A percentile compares a stretch with the other conserved stretches of the same genome.
Conservation (phyloP, 768 basidiomycete genomes). For the Botryobasidium botryosum region DNA sequence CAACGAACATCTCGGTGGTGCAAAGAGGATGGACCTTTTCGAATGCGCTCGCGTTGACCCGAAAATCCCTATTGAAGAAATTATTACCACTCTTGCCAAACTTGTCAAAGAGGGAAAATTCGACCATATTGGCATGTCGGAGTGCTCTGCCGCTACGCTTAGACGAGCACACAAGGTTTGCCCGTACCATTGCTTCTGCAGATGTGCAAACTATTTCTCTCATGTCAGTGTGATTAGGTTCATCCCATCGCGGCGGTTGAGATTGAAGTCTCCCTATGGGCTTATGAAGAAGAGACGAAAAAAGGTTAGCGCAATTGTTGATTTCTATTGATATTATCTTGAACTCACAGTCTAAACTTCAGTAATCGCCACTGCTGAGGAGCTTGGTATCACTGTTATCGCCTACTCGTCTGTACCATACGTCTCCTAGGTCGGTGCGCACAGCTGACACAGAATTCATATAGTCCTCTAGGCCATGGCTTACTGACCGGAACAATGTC, state of each 20-base stretch:
- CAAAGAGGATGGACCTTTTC: constrained; percentile 37
- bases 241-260: constrained; percentile 42
- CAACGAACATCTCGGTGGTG: constrained; percentile 16
- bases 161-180: constrained; percentile 23
- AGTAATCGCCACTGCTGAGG: constrained; percentile 37
- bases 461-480: too few species aligned
- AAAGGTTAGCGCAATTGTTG: constrained; percentile 24
- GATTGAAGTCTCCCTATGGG: constrained; percentile 50
- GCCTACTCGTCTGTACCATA: constrained; percentile 44
- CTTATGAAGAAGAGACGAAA: constrained; percentile 35
- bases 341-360: neutral
- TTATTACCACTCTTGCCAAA: constrained; percentile 23
- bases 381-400: constrained; percentile 40
- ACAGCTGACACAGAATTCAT: too few species aligned
- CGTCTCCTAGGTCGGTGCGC: too few species aligned
- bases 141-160: neutral
- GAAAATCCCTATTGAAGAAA: constrained; percentile 27
- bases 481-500: too few species aligned
- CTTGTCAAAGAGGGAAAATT: constrained; percentile 39
- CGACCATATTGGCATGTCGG: constrained; percentile 15
- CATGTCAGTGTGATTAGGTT: constrained; percentile 21
- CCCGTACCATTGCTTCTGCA: constrained; percentile 1
- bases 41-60: constrained; percentile 34
- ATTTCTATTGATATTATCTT: neutral
- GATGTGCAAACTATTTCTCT: neutral